These are phyloP conservation scores for Cetraspora pellucida DNA, from an alignment of 192 early-diverging fungal genomes.

Conservation along the genomic window DNA sequence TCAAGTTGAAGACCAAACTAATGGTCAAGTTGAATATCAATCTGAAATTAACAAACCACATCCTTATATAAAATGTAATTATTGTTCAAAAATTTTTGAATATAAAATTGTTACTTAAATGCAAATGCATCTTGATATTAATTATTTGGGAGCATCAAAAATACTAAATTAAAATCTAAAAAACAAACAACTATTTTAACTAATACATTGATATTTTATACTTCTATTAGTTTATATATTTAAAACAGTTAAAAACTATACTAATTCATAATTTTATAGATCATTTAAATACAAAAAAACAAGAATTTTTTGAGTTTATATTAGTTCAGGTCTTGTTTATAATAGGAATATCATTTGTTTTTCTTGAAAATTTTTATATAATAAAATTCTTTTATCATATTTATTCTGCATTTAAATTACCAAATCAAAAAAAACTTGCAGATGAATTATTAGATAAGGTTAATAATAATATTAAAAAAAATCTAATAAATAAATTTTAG, in stretches of 20 bases:
- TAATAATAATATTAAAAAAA: background rate
- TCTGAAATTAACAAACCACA: too few relatives aligned
- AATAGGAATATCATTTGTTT: background rate
- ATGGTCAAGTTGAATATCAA: too few relatives aligned
- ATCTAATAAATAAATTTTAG: background rate
- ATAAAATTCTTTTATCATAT: background rate
- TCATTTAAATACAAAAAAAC: background rate
- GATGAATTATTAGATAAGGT: constrained; percentile 1
- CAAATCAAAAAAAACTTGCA: background rate
- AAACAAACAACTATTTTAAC: too few relatives aligned
- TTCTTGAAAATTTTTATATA: background rate
- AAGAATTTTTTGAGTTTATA: background rate
- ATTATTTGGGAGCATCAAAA: background rate
- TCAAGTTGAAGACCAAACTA: too few relatives aligned
- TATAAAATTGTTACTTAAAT: background rate
- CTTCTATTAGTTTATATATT: background rate
- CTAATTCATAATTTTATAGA: background rate
- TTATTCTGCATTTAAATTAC: background rate
- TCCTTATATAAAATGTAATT: background rate
- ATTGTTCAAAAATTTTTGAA: background rate
- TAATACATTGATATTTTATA: background rate
- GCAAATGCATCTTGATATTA: background rate
- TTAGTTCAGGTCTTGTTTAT: background rate
- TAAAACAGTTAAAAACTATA: background rate
- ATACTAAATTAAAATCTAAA: background rate